These are phyloP conservation scores for Ophiocordyceps australis DNA, from an alignment of 2,329 filamentous ascomycete genomes.

Conservation along the genomic window DNA sequence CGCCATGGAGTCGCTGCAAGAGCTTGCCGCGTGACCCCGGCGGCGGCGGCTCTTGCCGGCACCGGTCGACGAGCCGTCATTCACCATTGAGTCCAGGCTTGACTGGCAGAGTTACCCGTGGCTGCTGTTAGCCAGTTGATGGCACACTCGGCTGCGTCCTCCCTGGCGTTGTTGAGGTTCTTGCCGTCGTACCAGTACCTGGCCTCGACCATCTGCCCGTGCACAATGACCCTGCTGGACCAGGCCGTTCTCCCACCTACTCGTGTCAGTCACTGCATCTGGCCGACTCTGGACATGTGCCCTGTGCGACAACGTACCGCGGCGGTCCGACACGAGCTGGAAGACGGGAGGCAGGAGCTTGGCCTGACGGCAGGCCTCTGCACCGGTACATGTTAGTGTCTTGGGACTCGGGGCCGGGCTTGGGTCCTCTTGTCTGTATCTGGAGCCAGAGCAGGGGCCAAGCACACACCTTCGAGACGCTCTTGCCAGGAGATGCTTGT, in stretches of 20 bases:
- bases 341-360: conserved; percentile 39
- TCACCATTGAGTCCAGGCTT: conserved; percentile 8
- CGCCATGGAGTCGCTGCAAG: no score
- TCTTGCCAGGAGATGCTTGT: conserved; percentile 29
- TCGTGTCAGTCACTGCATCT: not conserved
- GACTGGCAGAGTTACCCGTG: conserved; percentile 8
- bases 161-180: conserved; percentile 71
- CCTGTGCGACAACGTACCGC: conserved; percentile 32
- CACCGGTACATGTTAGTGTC: not conserved
- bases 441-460: not conserved
- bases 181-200: conserved; percentile 86
- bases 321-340: conserved; percentile 56
- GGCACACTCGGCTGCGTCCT: conserved; percentile 80
- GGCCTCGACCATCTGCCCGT: conserved; percentile 45
- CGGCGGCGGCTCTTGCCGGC: not conserved
- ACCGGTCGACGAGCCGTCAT: not conserved
- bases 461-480: conserved; percentile 30
- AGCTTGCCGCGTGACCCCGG: no score
- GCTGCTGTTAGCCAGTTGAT: conserved; percentile 34
- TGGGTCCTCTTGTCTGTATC: not conserved
- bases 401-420: not conserved
- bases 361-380: conserved; percentile 38
- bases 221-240: conserved; percentile 65
- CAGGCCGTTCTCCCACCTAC: conserved; percentile 78
- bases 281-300: not conserved